Percentiles rank a stretch among this genome's conserved stretches.
Evolutionary conservation across 2,329 filamentous ascomycete species (phyloP).

Genomic region (Epichloe sp.): DNA sequence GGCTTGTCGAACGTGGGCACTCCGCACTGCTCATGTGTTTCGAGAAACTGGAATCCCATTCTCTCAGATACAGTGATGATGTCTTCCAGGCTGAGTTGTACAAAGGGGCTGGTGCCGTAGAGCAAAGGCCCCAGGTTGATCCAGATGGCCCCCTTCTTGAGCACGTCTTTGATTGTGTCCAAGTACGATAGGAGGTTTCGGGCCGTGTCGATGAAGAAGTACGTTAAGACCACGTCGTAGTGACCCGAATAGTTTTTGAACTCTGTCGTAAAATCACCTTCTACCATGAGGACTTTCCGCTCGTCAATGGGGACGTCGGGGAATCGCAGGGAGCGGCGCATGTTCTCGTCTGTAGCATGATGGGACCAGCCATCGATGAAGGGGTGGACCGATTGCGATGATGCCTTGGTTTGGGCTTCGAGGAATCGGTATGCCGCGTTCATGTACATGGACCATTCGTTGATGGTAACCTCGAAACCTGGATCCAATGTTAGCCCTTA

Average conservation of each 20-base stretch:
- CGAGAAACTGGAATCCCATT: conserved; percentile 38
- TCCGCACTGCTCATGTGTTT: conserved; percentile 28
- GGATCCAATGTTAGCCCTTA: not conserved
- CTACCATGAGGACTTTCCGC: conserved; percentile 31
- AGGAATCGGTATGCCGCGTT: conserved; percentile 40
- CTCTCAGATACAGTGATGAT: conserved; percentile 32
- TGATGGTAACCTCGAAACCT: conserved; percentile 39
- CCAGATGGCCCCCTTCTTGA: conserved; percentile 37
- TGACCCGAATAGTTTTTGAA: conserved; percentile 15
- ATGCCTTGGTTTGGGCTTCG: conserved; percentile 15
- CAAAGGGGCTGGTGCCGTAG: conserved; percentile 39
- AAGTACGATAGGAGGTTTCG: conserved; percentile 41
- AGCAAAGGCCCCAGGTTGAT: conserved; percentile 43
- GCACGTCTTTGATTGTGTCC: conserved; percentile 35
- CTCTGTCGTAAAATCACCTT: conserved; percentile 41
- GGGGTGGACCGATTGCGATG: conserved; percentile 28
- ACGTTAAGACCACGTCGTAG: conserved; percentile 39
- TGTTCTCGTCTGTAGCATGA: conserved; percentile 33
- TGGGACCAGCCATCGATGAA: conserved; percentile 46
- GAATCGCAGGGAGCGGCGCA: conserved; percentile 31
- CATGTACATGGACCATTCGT: conserved; percentile 47
- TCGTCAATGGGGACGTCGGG: conserved; percentile 27
- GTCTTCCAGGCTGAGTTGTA: conserved; percentile 42
- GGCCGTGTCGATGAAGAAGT: conserved; percentile 50
- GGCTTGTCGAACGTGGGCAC: conserved; percentile 26